Evolutionary conservation across 2,329 filamentous ascomycete genomes (phyloP).

Genomic region (Peltaster fructicola): DNA sequence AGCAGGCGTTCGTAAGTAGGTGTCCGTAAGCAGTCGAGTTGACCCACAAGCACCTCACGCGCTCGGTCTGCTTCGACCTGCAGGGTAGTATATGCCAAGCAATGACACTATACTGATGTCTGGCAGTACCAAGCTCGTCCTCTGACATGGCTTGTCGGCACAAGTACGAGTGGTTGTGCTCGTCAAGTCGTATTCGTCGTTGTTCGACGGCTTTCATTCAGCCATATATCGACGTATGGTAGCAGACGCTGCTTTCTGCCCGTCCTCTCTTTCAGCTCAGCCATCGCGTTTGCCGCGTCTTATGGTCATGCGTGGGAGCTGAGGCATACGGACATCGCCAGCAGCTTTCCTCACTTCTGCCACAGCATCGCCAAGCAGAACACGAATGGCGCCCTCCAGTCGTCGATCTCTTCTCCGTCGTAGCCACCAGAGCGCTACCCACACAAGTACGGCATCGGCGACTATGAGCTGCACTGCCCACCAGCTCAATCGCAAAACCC

Average conservation of each 20-base stretch:
- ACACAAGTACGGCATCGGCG: constrained; percentile 50
- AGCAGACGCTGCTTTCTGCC: constrained; percentile 2
- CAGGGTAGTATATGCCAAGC: too few species aligned
- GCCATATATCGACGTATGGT: too few species aligned
- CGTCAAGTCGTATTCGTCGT: not conserved
- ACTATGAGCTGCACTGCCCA: constrained; percentile 53
- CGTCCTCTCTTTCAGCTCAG: constrained; percentile 7
- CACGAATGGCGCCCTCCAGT: constrained; percentile 56
- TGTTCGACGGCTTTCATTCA: too few species aligned
- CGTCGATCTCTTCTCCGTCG: constrained; percentile 51
- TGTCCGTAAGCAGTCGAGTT: too few species aligned
- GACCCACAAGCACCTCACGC: too few species aligned
- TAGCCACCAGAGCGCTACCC: constrained; percentile 53
- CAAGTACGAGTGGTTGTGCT: not conserved
- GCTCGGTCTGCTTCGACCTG: too few species aligned
- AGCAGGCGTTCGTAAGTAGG: too few species aligned
- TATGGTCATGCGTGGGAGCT: constrained; percentile 12
- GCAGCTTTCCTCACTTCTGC: constrained; percentile 18
- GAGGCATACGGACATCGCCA: constrained; percentile 18
- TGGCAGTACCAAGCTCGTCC: too few species aligned
- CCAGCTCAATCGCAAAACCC: constrained; percentile 57
- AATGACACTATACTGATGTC: too few species aligned
- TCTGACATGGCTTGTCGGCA: too few species aligned
- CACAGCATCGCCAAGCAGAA: constrained; percentile 35
- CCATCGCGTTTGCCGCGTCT: too few species aligned